A percentile compares a stretch with the other conserved stretches of the same genome.
Evolutionary conservation across 2,329 filamentous ascomycete genomes (phyloP).

Genomic region (Hypomyces perniciosus): DNA sequence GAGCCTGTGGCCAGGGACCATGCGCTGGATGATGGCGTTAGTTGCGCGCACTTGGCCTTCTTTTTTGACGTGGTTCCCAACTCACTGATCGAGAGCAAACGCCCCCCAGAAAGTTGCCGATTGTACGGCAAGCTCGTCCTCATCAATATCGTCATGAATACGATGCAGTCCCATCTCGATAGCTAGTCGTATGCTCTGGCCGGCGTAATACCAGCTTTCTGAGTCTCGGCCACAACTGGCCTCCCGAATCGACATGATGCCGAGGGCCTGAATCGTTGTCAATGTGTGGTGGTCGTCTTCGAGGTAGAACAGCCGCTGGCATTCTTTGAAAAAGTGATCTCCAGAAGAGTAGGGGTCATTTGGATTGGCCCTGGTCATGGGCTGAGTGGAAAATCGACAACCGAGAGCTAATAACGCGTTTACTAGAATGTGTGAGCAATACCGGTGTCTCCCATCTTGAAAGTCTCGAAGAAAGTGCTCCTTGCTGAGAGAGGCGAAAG

Average conservation of each 20-base stretch:
- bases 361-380: conserved; percentile 56
- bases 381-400: conserved; percentile 62
- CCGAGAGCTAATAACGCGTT: conserved; percentile 61
- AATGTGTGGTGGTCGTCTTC: conserved; percentile 55
- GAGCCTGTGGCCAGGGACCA: conserved; percentile 61
- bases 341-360: conserved; percentile 60
- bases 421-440: conserved; percentile 61
- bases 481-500: conserved; percentile 66
- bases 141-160: conserved; percentile 40
- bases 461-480: conserved; percentile 66
- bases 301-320: conserved; percentile 52
- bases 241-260: conserved; percentile 70
- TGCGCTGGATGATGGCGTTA: conserved; percentile 38
- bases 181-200: conserved; percentile 65
- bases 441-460: conserved; percentile 51
- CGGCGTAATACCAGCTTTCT: conserved; percentile 66
- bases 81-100: conserved; percentile 58
- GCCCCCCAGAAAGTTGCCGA: conserved; percentile 58
- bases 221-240: conserved; percentile 67
- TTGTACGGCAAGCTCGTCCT: conserved; percentile 53
- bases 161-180: conserved; percentile 66
- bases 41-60: conserved; percentile 1
- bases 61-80: conserved; percentile 7
- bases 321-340: conserved; percentile 69
- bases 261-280: conserved; percentile 68